Evolutionary conservation across 768 basidiomycete species (phyloP), one percentile per base, ranked within the genome.

Genomic region (Lentinula edodes): DNA sequence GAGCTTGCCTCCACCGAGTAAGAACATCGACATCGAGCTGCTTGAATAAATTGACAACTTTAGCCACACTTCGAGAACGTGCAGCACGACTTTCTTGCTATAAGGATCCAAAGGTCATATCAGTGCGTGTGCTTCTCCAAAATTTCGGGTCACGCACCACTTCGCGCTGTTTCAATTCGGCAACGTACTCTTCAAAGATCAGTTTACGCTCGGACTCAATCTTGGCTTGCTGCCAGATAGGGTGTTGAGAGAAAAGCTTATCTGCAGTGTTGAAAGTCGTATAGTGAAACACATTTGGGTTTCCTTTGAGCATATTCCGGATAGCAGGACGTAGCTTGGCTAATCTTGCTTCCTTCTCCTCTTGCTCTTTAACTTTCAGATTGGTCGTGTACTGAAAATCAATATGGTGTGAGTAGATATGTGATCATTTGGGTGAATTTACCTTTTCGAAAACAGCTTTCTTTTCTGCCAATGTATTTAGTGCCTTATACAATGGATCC

Each of bases 391-490:
- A 98, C 93, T 94, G 66, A 7, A 52, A 51, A 54, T 48, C 34
- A 32, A 58, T 36, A 13, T 35, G 58, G 42, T 58, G 52, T 66
- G 56, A 62, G 15, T 28, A 23, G 35, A 32, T 5, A 34, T 23
- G 50, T 13, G 18, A 48, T 23, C 35, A 32, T 46, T 34, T n/a
- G 60, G 13, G 42, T 57, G 34, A 23, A 52, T 83, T 42, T 59
- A 93, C 95, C 83, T 95, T 94, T 74, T 95, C 92, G 85, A 92
- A 99, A 60, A 89, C 86, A 59, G 87, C 79, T 76, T 97, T 98
- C 78, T 95, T 95, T 76, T 99, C 95, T 15, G 93, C 93, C 52
- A 98, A 81, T 50, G 90, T 93, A 70, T 90, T 91, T 63, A 99
- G 80, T 48, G 94, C 90, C 77, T 93, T 95, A 78, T 98, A 99